Evolutionary conservation across 2,329 filamentous ascomycete genomes (phyloP), one percentile per base, ranked within the genome.

Genomic region (Ophiostoma tasmaniense): DNA sequence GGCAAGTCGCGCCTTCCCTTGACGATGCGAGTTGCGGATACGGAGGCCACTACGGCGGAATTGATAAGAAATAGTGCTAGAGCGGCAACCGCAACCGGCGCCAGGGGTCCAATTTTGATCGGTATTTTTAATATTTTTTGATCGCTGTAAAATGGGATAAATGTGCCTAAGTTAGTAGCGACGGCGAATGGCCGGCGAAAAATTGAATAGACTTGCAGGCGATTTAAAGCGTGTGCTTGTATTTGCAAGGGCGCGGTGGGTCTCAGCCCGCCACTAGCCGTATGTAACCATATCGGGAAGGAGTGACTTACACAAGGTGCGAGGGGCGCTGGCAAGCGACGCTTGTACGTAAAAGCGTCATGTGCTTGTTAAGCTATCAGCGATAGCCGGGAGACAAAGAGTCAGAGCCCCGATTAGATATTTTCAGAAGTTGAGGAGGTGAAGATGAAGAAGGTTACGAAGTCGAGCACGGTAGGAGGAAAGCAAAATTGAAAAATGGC

Each of bases 51-150:
- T 17, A n/a, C 50, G 13, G 13, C 50, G 50, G 50, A 55, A 55
- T 50, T 50, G 50, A 39, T 35, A 30, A 66, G 30, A 39, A 50
- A 59, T 39, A 33, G 20, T 66, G 45, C 66, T 65, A 52, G 64
- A 71, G 62, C 66, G 68, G 68, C 66, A 69, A 37, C 59, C 67
- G 33, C 70, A 67, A 61, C 50, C 67, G 67, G 42, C 66, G 25
- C 35, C 45, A 64, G 42, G 68, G 65, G 33, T 50, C 39, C 39
- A 64, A 25, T 30, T 52, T 65, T 13, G 55, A 61, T 55, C 50
- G 50, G 50, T 55, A 55, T 55, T 55, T 55, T 22, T 28, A 5
- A 39, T 45, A 17, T 45, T n/a, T 45, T 45, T 45, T 55, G 10
- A 55, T 55, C 50, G 50, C n/a, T 55, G 7, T 55, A 22, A 55